Evolutionary conservation across 768 basidiomycete species (phyloP).

Genomic region (Hygrocybe punicea): DNA sequence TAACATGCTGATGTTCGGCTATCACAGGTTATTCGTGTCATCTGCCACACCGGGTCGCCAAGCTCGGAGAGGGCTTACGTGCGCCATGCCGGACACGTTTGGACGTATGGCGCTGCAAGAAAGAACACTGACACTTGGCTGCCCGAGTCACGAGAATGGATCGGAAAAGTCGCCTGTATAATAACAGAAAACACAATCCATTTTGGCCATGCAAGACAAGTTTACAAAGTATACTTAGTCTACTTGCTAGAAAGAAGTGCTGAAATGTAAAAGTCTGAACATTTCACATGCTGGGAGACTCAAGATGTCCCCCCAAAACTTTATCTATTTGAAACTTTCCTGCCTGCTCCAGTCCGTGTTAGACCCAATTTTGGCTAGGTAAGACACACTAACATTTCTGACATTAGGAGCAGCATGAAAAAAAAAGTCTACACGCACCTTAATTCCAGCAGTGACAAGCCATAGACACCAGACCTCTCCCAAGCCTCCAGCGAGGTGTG

Average conservation of each 20-base stretch:
- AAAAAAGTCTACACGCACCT: not conserved
- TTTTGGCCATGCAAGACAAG: no score
- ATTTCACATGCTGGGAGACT: no score
- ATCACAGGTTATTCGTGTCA: constrained; percentile 68
- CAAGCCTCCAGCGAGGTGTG: not conserved
- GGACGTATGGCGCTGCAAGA: no score
- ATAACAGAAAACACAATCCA: no score
- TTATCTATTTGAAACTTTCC: not conserved
- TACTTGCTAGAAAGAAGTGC: no score
- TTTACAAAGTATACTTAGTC: no score
- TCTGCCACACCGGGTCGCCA: constrained; percentile 77
- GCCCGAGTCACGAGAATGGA: no score
- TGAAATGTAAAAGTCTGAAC: no score
- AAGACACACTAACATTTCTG: not conserved
- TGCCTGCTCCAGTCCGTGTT: not conserved
- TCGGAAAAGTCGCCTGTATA: no score
- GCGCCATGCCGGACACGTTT: constrained; percentile 95
- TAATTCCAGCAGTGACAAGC: not conserved
- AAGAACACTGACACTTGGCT: no score
- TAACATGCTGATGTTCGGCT: constrained; percentile 1
- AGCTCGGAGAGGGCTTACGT: constrained; percentile 74
- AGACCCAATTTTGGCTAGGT: not conserved
- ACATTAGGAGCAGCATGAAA: not conserved
- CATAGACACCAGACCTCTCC: not conserved
- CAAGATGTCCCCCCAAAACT: not conserved